These are phyloP conservation scores for Kingdonia uniflora DNA, from an alignment of 164 flowering plant genomes.

Conservation along the genomic window DNA sequence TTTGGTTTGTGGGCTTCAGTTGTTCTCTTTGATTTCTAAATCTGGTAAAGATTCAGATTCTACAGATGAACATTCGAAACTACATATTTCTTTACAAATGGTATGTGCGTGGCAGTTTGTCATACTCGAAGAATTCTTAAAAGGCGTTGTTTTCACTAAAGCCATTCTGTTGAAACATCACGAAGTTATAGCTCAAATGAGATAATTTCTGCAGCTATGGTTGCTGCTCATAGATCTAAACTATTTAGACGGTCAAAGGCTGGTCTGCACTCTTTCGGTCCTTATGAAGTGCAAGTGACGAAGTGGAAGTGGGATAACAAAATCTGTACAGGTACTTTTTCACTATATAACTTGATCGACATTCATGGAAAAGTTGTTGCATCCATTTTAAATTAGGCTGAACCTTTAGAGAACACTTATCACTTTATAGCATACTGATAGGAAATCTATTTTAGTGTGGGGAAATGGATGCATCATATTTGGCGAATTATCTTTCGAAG, in stretches of 20 bases:
- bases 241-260: background rate
- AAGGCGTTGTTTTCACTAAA: conserved; percentile 84
- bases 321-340: conserved; percentile 63
- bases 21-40: conserved; percentile 63
- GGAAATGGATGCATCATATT: conserved; percentile 74
- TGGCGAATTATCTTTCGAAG: conserved; percentile 85
- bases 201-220: conserved; percentile 97
- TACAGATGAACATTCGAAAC: conserved; percentile 28
- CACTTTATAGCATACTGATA: conserved; percentile 27
- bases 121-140: conserved; percentile 78
- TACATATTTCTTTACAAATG: conserved; percentile 42
- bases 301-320: conserved; percentile 90
- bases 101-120: conserved; percentile 56
- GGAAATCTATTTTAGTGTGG: conserved; percentile 47
- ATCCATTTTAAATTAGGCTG: conserved; percentile 80
- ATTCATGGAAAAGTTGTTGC: conserved; percentile 92
- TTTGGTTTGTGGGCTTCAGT: conserved; percentile 84
- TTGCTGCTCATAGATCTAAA: conserved; percentile 89
- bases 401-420: conserved; percentile 71
- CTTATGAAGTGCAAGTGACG: conserved; percentile 70
- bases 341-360: conserved; percentile 70
- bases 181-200: conserved; percentile 95
- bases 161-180: conserved; percentile 79
- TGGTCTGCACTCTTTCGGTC: conserved; percentile 16
- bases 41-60: conserved; percentile 25